Evolutionary conservation across 1,284 basidiomycete genomes (phyloP).

Genomic region (Porphyrellus sp.): DNA sequence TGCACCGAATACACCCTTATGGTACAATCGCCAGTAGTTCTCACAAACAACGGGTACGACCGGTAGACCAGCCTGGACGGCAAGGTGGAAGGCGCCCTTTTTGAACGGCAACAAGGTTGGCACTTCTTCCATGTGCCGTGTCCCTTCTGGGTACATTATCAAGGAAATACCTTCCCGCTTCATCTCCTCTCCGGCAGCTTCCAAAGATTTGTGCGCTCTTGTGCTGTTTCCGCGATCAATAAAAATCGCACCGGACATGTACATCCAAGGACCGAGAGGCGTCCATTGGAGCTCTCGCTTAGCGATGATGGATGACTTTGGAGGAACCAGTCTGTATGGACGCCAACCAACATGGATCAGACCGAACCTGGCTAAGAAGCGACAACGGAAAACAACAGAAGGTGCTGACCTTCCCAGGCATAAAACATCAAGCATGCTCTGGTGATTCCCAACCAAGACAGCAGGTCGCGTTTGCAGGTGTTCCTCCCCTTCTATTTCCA

Average conservation of each 20-base stretch:
- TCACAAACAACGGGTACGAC: conserved; percentile 92
- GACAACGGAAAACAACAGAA: conserved; percentile 1
- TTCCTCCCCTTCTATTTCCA: conserved; percentile 87
- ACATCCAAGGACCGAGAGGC: conserved; percentile 93
- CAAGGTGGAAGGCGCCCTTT: conserved; percentile 97
- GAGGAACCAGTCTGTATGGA: conserved; percentile 73
- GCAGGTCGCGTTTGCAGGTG: conserved; percentile 66
- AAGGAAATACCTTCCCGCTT: conserved; percentile 72
- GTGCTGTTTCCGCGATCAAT: conserved; percentile 85
- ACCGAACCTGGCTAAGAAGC: neutral
- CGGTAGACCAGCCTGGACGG: conserved; percentile 84
- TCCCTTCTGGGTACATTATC: conserved; percentile 94
- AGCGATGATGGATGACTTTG: conserved; percentile 84
- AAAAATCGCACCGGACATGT: conserved; percentile 89
- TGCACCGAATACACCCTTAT: conserved; percentile 70
- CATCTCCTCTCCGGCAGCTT: conserved; percentile 80
- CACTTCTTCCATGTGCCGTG: conserved; percentile 68
- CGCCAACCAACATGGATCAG: conserved; percentile 4
- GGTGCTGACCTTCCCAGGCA: conserved; percentile 72
- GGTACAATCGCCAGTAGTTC: conserved; percentile 89
- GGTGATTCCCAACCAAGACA: conserved; percentile 90
- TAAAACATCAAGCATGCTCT: conserved; percentile 87
- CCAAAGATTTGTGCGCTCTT: conserved; percentile 74
- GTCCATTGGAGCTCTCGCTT: conserved; percentile 89
- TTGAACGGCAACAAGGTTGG: conserved; percentile 86